Evolutionary conservation across 164 flowering plant genomes (phyloP), one percentile per base, ranked within the genome.

Genomic region (Dillenia turbinata): DNA sequence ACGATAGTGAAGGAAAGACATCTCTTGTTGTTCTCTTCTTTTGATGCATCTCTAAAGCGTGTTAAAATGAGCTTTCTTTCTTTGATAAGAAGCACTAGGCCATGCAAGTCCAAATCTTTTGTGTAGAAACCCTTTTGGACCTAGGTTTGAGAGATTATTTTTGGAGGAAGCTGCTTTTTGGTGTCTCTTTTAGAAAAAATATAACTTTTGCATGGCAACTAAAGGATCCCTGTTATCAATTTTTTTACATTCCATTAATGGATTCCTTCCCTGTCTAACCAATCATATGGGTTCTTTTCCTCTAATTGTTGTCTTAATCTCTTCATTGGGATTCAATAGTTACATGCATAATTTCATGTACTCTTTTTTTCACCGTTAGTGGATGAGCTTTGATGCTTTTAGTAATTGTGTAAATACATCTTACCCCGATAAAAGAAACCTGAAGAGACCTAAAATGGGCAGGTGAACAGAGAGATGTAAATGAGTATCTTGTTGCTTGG

Each of bases 11-110:
- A 66, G 73, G 76, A 80, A 76, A 74, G 77, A 76, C 69, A 45
- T 69, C 63, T 69, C 59, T 72, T 70, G 71, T 69, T 71, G 76
- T 80, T 81, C 83, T 80, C 80, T 78, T 60, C 90, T 83, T 83
- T 83, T 81, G 75, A 79, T 76, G 84, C 57, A 74, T 51, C 57
- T 65, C 66, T 71, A 75, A 79, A 78, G 79, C 62, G 68, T 53
- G 65, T 62, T 56, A 78, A 77, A 78, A 66, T 73, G 59, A 49
- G 63, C 68, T 74, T 71, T 66, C 59, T 69, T 72, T 75, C 66
- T 48, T 61, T 69, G 72, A 68, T 63, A 62, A 63, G 70, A 70
- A 73, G 69, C 56, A 40, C 59, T 6, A 68, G 69, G 61, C 67
- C 76, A 68, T 75, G 74, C 77, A 52, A 52, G 24, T 52, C 57